phyloP scores from a whole-genome alignment of 1,284 basidiomycete species.

The Ustilago tritici region DNA sequence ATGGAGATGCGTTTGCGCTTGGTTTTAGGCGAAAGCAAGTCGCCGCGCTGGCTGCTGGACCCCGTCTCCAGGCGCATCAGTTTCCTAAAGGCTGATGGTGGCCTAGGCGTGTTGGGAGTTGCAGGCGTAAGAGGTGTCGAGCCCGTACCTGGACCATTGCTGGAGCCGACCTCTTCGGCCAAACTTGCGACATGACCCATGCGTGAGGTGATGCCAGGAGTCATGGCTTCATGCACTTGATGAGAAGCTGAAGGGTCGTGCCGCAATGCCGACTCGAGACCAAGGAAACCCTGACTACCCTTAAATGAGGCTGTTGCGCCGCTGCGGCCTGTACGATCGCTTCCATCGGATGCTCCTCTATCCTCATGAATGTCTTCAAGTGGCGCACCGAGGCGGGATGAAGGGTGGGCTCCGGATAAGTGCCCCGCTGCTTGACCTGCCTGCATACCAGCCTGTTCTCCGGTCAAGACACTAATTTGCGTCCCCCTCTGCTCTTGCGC shows the following conservation, averaged over 20 bases:
- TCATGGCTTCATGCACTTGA: constrained; percentile 5
- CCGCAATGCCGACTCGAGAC: constrained; percentile 23
- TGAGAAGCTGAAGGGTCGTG: constrained; percentile 17
- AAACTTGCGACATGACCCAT: constrained; percentile 14
- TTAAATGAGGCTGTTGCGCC: constrained; percentile 23
- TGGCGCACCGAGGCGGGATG: constrained; percentile 16
- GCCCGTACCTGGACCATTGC: constrained; percentile 1
- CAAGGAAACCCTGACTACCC: constrained; percentile 25
- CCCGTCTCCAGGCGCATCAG: constrained; percentile 16
- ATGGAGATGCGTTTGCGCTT: constrained; percentile 28
- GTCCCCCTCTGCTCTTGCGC: constrained; percentile 26
- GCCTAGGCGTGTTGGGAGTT: constrained; percentile 6
- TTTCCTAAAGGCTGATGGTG: constrained; percentile 20
- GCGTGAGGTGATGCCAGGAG: constrained; percentile 6
- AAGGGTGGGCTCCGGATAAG: not conserved
- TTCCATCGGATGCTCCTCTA: constrained; percentile 17
- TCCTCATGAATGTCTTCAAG: constrained; percentile 39
- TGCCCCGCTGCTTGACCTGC: not conserved
- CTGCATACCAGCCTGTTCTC: constrained; percentile 7
- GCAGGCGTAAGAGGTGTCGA: constrained; percentile 16
- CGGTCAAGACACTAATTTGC: constrained; percentile 19
- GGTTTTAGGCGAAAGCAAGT: not conserved
- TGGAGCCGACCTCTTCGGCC: constrained; percentile 13
- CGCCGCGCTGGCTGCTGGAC: constrained; percentile 17
- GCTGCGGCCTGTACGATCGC: constrained; percentile 20